Conservation (phyloP, 2,329 filamentous ascomycete species). For the Colletotrichum neosansevieriae region DNA sequence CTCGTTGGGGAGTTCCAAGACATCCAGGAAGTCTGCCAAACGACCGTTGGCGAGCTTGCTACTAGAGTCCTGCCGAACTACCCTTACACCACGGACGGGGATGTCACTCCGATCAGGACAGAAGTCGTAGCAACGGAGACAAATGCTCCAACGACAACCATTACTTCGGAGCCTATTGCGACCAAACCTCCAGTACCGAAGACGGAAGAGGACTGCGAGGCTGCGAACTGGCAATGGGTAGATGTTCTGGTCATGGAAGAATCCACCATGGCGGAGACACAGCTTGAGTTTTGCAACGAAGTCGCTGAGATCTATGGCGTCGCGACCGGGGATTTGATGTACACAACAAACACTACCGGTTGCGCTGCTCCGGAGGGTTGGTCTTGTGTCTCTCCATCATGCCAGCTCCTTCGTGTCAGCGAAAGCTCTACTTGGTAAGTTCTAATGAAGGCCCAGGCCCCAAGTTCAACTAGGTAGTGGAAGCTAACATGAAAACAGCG, state of each 20-base stretch:
- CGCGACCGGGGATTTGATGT: neutral
- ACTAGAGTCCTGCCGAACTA: neutral
- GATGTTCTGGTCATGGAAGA: neutral
- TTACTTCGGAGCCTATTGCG: neutral
- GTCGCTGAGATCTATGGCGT: neutral
- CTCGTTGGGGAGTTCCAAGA: neutral
- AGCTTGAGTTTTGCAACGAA: neutral
- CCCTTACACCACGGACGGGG: neutral
- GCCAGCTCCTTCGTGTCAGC: neutral
- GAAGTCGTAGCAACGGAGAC: neutral
- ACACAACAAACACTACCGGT: neutral
- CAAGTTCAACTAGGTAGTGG: too few relatives aligned
- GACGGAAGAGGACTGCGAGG: neutral
- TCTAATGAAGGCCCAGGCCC: neutral
- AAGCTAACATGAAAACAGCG: neutral
- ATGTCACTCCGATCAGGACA: neutral
- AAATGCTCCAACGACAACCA: neutral
- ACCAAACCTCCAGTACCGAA: neutral
- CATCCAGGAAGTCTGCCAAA: neutral
- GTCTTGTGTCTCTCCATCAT: neutral
- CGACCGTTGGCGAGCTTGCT: neutral
- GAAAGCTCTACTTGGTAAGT: neutral
- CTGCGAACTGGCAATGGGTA: neutral
- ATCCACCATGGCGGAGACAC: neutral
- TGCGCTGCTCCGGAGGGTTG: neutral